A percentile compares a stretch with the other conserved stretches of the same genome.
Conservation (phyloP, 345 rosid species). For the Noccaea bulbosa region DNA sequence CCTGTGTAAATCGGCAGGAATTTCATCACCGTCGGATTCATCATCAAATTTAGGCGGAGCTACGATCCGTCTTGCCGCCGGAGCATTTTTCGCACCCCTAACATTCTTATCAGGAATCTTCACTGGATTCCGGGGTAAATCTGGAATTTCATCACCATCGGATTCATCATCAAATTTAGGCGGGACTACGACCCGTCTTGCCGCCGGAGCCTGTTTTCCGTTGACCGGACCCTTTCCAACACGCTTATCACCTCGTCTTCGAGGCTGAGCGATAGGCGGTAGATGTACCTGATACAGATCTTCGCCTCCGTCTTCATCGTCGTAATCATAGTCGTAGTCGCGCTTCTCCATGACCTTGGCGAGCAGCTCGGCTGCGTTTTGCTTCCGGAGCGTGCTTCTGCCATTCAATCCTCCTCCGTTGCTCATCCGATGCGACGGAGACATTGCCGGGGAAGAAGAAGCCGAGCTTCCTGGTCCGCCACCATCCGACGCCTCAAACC, state of each 20-base stretch:
- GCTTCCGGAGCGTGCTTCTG: constrained; percentile 76
- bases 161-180: constrained; percentile 30
- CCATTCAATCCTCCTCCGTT: constrained; percentile 47
- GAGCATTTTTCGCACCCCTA: constrained; percentile 54
- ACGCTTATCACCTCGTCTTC: constrained; percentile 42
- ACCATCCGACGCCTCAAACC: constrained; percentile 62
- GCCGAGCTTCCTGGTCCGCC: constrained; percentile 71
- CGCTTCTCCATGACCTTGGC: constrained; percentile 93
- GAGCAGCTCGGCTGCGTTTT: constrained; percentile 91
- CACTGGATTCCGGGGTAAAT: background rate
- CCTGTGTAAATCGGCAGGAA: background rate
- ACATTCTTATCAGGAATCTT: background rate
- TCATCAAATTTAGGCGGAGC: constrained; percentile 20
- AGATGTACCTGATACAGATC: constrained; percentile 57
- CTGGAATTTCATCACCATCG: background rate
- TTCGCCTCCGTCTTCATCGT: constrained; percentile 64
- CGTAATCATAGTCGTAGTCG: constrained; percentile 56
- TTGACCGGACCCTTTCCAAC: constrained; percentile 43
- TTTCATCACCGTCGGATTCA: constrained; percentile 13
- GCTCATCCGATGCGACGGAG: constrained; percentile 75
- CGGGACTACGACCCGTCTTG: constrained; percentile 2
- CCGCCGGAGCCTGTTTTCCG: constrained; percentile 64
- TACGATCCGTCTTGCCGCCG: constrained; percentile 42
- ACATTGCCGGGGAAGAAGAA: constrained; percentile 81
- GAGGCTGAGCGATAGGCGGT: constrained; percentile 30